Evolutionary conservation across 1,284 basidiomycete species (phyloP), one percentile per base, ranked within the genome.

Genomic region (Limonomyces culmigenus): DNA sequence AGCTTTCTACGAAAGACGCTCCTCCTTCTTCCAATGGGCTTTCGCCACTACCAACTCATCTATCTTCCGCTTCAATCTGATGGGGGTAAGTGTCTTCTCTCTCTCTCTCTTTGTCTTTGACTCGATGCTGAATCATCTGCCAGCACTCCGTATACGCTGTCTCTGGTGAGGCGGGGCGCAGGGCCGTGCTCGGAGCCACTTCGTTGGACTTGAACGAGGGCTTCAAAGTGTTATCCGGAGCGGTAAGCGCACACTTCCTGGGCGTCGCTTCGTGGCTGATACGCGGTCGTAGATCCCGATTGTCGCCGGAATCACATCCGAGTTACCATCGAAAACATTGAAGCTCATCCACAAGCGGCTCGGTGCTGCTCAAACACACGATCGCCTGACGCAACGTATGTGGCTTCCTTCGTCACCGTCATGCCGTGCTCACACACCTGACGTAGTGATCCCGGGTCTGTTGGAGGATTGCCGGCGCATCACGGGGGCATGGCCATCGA

Each of bases 171-270:
- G 61, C 59, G 27, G 76, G 68, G n/a, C 62, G 77, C 39, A 64
- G 65, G 40, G 62, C 70, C 10, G 80, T 80, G 53, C 76, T 81
- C 46, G 61, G 64, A 3, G 66, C 74, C 37, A 72, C 67, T 53
- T 62, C 64, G 13, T 65, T 81, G 42, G 76, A 81, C 52, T 63
- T 81, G 37, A 74, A 72, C 32, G 74, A 78, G 56, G 77, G 76
- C 12, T 81, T 79, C 59, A 74, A 71, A 46, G 66, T 77, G 44
- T 62, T 81, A 40, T 78, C 75, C 37, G 77, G 78, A 37, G 75
- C 74, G 37, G 78, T 81, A 49, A 42, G 72, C 63, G 27, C 30
- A 31, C 19, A 21, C 5, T 33, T 31, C 37, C 29, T 37, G 23
- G 33, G 18, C 29, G 39, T 18, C 34, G 38, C 34, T 41, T 23